Conservation (phyloP, 306 rosid species). For the Glycyrrhiza uralensis region DNA sequence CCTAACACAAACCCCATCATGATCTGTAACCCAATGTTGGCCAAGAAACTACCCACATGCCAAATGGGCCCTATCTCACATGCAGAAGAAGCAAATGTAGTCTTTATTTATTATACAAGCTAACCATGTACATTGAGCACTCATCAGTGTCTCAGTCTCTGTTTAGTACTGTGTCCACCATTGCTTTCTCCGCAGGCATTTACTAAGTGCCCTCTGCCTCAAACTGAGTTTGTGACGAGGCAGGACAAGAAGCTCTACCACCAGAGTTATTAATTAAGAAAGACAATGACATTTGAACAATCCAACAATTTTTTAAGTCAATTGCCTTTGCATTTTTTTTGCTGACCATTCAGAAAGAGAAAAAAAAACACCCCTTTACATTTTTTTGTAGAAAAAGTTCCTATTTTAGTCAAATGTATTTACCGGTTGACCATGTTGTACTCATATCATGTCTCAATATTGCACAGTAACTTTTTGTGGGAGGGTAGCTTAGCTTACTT, state of each 20-base stretch:
- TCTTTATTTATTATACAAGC: slow-evolving; percentile 31
- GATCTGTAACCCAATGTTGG: slow-evolving; percentile 24
- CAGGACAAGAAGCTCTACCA: not conserved
- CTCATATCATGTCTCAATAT: not conserved
- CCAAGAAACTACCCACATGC: slow-evolving; percentile 36
- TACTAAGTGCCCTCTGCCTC: slow-evolving; percentile 23
- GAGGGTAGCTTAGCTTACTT: not conserved
- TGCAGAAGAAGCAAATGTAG: slow-evolving; percentile 13
- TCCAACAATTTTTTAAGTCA: not conserved
- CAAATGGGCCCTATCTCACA: slow-evolving; percentile 47
- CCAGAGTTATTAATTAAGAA: not conserved
- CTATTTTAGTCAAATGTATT: not conserved
- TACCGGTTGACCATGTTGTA: not conserved
- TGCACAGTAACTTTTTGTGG: not conserved
- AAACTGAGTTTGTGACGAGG: not conserved
- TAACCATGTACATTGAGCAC: slow-evolving; percentile 37
- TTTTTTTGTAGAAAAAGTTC: not conserved
- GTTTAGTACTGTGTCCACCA: slow-evolving; percentile 26
- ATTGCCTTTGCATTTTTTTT: not conserved
- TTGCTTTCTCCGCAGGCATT: slow-evolving; percentile 35
- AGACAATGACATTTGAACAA: slow-evolving; percentile 23
- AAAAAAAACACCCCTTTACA: not conserved
- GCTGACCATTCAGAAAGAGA: no score
- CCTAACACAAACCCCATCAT: slow-evolving; percentile 30
- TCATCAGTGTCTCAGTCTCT: slow-evolving; percentile 19